A percentile compares a stretch with the other conserved stretches of the same genome.
These are phyloP conservation scores for Lasiodiplodia sp. DNA, from an alignment of 2,329 filamentous ascomycete genomes.

Conservation along the genomic window DNA sequence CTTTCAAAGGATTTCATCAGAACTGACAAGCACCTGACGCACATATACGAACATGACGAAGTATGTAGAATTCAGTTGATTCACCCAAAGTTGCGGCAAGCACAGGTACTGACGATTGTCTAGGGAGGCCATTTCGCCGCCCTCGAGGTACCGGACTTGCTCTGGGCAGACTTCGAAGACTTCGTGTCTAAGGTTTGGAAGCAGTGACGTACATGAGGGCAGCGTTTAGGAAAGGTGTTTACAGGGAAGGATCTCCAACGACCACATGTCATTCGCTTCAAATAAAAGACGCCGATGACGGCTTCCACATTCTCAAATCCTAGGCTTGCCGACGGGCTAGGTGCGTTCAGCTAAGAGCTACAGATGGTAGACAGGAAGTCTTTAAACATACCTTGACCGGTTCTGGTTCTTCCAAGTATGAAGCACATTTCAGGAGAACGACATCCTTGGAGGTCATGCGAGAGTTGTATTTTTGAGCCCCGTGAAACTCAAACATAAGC, in stretches of 20 bases:
- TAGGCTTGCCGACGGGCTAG: background rate
- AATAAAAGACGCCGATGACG: background rate
- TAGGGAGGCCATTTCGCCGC: slow-evolving; percentile 16
- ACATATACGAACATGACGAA: slow-evolving; percentile 11
- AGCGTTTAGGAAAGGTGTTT: background rate
- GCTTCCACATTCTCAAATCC: background rate
- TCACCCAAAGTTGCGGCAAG: too few species aligned
- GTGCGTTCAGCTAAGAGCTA: background rate
- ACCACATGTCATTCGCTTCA: background rate
- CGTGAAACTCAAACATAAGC: slow-evolving; percentile 47
- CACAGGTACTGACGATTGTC: background rate
- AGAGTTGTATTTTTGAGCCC: slow-evolving; percentile 23
- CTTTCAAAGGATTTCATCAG: slow-evolving; percentile 42
- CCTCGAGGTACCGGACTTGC: background rate
- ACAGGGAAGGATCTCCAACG: background rate
- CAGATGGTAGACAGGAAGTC: background rate
- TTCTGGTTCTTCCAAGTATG: slow-evolving; percentile 15
- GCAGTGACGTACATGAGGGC: background rate
- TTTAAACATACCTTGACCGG: background rate
- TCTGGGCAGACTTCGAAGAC: slow-evolving; percentile 13
- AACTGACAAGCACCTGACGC: slow-evolving; percentile 10
- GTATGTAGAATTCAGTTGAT: slow-evolving; percentile 31
- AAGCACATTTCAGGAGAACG: slow-evolving; percentile 13
- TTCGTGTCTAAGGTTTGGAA: slow-evolving; percentile 16
- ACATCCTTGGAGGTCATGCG: slow-evolving; percentile 22